Conservation (phyloP, 2,329 filamentous ascomycete genomes). For the Mollisiaceae sp. region DNA sequence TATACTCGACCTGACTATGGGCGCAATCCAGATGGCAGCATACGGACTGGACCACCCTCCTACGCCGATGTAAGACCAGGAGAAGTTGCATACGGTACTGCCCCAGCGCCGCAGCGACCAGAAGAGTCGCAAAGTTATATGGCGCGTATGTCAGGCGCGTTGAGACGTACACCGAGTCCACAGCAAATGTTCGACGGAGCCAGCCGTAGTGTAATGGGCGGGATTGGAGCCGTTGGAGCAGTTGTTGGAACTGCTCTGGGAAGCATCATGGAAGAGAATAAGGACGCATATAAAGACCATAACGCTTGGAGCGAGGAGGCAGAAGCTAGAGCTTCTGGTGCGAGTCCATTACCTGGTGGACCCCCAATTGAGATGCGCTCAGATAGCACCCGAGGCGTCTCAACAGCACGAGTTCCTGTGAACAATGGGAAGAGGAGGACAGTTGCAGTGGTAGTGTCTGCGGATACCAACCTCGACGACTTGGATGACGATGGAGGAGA, state of each 20-base stretch:
- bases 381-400: conserved; percentile 34
- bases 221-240: conserved; percentile 81
- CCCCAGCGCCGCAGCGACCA: conserved; percentile 42
- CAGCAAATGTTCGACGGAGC: conserved; percentile 88
- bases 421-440: conserved; percentile 62
- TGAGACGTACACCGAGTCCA: conserved; percentile 82
- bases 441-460: conserved; percentile 88
- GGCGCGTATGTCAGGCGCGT: conserved; percentile 77
- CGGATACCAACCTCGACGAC: conserved; percentile 66
- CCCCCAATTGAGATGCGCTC: conserved; percentile 36
- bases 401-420: conserved; percentile 35
- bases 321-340: conserved; percentile 63
- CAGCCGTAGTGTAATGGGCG: conserved; percentile 79
- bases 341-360: conserved; percentile 40
- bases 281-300: conserved; percentile 80
- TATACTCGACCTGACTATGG: conserved; percentile 38
- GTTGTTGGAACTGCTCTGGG: conserved; percentile 82
- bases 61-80: conserved; percentile 46
- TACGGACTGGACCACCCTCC: conserved; percentile 46
- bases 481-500: conserved; percentile 64
- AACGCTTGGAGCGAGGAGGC: conserved; percentile 93
- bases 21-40: conserved; percentile 40
- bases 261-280: conserved; percentile 84
- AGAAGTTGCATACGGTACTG: conserved; percentile 50
- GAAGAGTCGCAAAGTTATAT: conserved; percentile 66